Evolutionary conservation across 306 rosid genomes (phyloP).

Genomic region (Fagus sylvatica): DNA sequence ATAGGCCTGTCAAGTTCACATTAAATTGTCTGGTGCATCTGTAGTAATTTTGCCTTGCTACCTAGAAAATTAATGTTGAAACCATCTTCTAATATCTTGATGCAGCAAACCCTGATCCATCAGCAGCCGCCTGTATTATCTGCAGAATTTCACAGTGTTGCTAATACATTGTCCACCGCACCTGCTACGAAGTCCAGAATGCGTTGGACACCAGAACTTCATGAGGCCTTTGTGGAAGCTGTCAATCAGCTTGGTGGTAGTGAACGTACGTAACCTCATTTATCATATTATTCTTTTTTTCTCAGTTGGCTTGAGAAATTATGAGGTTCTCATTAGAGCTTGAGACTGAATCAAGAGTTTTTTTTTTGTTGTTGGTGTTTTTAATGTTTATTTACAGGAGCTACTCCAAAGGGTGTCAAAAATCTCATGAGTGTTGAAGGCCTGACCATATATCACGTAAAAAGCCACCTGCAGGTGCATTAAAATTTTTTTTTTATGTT

Average conservation of each 20-base stretch:
- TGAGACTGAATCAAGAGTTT: not conserved
- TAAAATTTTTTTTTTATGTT: conserved; percentile 1
- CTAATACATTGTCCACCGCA: conserved; percentile 45
- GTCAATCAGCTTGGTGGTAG: conserved; percentile 88
- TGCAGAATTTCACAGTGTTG: conserved; percentile 40
- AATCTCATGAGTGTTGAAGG: conserved; percentile 81
- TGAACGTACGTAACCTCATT: conserved; percentile 58
- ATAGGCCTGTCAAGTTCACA: not conserved
- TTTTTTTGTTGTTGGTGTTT: not conserved
- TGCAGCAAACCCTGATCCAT: conserved; percentile 47
- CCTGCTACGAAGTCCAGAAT: conserved; percentile 72
- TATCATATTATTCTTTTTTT: conserved; percentile 4
- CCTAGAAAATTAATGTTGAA: conserved; percentile 21
- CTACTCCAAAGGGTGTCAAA: conserved; percentile 94
- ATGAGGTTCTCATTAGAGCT: not conserved
- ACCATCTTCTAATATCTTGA: conserved; percentile 34
- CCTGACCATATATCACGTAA: conserved; percentile 94
- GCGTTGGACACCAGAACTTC: conserved; percentile 99
- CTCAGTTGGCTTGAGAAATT: conserved; percentile 2
- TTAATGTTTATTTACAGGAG: conserved; percentile 57
- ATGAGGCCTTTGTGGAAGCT: conserved; percentile 91
- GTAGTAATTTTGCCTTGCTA: not conserved
- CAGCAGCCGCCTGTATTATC: conserved; percentile 39
- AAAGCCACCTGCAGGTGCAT: conserved; percentile 91
- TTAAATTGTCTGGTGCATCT: conserved; percentile 22